Conservation (phyloP, 768 basidiomycete genomes). For the Pisolithus microcarpus region DNA sequence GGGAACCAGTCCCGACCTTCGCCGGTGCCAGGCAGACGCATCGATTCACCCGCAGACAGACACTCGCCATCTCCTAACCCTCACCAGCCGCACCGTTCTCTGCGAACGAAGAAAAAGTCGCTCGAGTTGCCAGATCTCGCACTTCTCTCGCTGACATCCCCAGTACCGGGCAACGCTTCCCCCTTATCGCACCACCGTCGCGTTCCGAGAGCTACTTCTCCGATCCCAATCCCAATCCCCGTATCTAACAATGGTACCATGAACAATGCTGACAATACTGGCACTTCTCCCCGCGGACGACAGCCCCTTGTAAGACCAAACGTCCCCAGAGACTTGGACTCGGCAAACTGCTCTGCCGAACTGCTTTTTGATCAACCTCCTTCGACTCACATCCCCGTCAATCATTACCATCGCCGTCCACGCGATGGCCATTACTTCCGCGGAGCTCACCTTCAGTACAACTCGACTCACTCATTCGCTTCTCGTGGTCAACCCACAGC, state of each 20-base stretch:
- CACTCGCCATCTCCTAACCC: conserved; percentile 36
- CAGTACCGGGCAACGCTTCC: conserved; percentile 33
- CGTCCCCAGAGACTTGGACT: conserved; percentile 18
- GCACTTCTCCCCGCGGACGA: conserved; percentile 29
- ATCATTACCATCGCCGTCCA: conserved; percentile 23
- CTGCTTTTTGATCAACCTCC: conserved; percentile 36
- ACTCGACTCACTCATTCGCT: conserved; percentile 38
- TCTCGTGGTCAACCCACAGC: conserved; percentile 26
- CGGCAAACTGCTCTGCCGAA: conserved; percentile 31
- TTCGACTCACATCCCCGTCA: conserved; percentile 36
- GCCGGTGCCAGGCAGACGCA: conserved; percentile 16
- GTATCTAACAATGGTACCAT: conserved; percentile 31
- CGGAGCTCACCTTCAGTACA: conserved; percentile 31
- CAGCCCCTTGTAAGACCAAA: conserved; percentile 26
- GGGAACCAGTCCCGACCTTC: conserved; percentile 23
- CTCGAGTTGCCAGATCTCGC: conserved; percentile 73
- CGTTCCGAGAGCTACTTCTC: conserved; percentile 36
- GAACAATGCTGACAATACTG: conserved; percentile 29
- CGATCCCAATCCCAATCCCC: conserved; percentile 43
- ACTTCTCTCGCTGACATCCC: conserved; percentile 40
- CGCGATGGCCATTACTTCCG: conserved; percentile 30
- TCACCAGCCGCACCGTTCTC: conserved; percentile 48
- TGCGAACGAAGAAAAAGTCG: conserved; percentile 63
- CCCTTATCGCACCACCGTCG: conserved; percentile 37
- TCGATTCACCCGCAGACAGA: conserved; percentile 17